Conservation (phyloP, 1,284 basidiomycete genomes). For the Moesziomyces globuligerus region DNA sequence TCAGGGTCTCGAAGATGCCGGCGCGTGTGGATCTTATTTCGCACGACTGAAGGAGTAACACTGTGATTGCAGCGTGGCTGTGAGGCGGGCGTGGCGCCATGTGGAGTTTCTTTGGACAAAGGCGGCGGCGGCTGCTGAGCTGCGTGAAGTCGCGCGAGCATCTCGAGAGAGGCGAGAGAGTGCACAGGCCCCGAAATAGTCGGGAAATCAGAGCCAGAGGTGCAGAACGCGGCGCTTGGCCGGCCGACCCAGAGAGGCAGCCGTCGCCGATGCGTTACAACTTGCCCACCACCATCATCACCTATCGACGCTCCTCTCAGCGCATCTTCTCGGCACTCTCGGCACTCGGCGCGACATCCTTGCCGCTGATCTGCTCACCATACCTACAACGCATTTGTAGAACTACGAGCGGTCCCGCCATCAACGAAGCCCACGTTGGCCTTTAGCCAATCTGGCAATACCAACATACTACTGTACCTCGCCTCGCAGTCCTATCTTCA, state of each 20-base stretch:
- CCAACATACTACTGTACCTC: not conserved
- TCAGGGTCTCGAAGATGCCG: slow-evolving; percentile 12
- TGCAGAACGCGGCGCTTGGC: no score
- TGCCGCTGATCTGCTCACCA: no score
- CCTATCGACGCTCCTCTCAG: not conserved
- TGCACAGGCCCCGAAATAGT: not conserved
- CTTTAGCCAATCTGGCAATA: not conserved
- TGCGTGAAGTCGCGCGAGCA: no score
- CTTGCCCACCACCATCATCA: not conserved
- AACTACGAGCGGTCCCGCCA: no score
- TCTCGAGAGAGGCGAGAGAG: not conserved
- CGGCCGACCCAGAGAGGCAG: not conserved
- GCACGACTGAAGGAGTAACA: no score
- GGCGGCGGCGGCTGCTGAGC: no score
- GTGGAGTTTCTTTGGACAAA: no score
- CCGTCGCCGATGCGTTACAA: not conserved
- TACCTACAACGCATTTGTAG: no score
- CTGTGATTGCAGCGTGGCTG: no score
- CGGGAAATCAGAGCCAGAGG: no score
- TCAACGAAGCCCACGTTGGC: no score
- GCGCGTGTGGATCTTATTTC: slow-evolving; percentile 2
- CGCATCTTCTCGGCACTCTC: no score
- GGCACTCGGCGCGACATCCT: not conserved
- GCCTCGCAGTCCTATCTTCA: not conserved
- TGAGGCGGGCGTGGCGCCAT: not conserved